Percentiles rank a stretch among this genome's conserved stretches.
These are phyloP conservation scores for Diaporthe citri DNA, from an alignment of 2,329 filamentous ascomycete species.

Conservation along the genomic window DNA sequence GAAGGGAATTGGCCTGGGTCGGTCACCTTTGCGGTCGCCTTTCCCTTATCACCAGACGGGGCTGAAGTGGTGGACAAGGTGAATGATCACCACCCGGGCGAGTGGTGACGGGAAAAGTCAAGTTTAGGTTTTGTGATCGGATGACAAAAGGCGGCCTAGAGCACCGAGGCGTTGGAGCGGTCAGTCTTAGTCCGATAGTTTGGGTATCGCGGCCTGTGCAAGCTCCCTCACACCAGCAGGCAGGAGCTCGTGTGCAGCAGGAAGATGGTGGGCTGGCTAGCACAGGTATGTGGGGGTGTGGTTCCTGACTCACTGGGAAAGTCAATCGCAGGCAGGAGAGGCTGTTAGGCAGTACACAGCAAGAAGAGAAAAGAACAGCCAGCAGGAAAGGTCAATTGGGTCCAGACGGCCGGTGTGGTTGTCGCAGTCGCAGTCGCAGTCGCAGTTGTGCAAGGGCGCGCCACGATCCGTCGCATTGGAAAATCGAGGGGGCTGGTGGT, in stretches of 20 bases:
- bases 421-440: conserved; percentile 31
- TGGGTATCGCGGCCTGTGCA: conserved; percentile 17
- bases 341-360: conserved; percentile 31
- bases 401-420: conserved; percentile 5
- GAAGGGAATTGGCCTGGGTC: conserved; percentile 54
- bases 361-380: conserved; percentile 18
- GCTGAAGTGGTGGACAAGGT: conserved; percentile 61
- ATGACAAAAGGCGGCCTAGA: conserved; percentile 31
- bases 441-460: conserved; percentile 34
- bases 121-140: conserved; percentile 68
- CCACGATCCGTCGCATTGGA: conserved; percentile 37
- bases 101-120: conserved; percentile 62
- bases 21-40: conserved; percentile 60
- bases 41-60: conserved; percentile 49
- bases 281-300: not conserved
- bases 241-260: not conserved
- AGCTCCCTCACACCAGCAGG: conserved; percentile 18
- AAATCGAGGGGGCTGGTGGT: conserved; percentile 40
- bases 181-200: conserved; percentile 24
- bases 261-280: not conserved
- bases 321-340: conserved; percentile 34
- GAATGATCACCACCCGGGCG: conserved; percentile 56
- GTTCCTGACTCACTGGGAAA: conserved; percentile 34
- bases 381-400: conserved; percentile 35
- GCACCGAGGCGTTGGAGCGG: conserved; percentile 33